Base-by-base conservation (phyloP, 2,329 filamentous ascomycete genomes). In the Fusarium citri region DNA sequence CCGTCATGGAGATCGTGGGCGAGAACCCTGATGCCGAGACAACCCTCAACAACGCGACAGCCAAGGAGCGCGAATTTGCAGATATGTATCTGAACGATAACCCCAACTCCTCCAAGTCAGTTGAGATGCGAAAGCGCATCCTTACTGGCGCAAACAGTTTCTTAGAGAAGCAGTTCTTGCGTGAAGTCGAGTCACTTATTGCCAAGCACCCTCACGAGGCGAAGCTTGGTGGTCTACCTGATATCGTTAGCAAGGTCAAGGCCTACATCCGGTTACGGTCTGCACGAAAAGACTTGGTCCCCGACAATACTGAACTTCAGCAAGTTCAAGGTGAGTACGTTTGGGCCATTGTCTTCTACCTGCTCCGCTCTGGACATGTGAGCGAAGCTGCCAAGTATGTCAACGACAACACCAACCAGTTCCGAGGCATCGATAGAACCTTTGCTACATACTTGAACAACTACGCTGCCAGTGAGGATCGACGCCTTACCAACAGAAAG, bases 301-400 rank as follows among this genome's bases (percentile, higher is more conserved):
- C 91, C 4, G 93, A 97, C 76, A 93, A 91, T 66, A 88, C 91
- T 7, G 90, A 95, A 70, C 85, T 98, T 48, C 93, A 97, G 79
- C 89, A 90, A 78, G 87, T 94, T 49, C 89, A 90, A 43, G 89
- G 92, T 54, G 94, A 97, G 78, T 96, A 92, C 76, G 92, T 94
- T 69, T 99, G 96, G 96, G 94, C 94, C 45, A 87, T 98, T 51
- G 90, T 99, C 46, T 99, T 97, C 83, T 98, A 94, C 80, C 87
- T 98, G 42, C 83, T 99, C 25, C 90, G 96, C 47, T 92, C 92
- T 66, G 96, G 96, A 51, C 91, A 97, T 71, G 86, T 96, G 55
- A 86, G 87, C 18, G 95, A 98, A 79, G 95, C 95, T 18, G 90
- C 92, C 30, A 87, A 92, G 68, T 99, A 98, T 78, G 93, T 98